These are phyloP conservation scores for Solanum chacoense DNA, from an alignment of 305 asterid genomes.

Conservation along the genomic window DNA sequence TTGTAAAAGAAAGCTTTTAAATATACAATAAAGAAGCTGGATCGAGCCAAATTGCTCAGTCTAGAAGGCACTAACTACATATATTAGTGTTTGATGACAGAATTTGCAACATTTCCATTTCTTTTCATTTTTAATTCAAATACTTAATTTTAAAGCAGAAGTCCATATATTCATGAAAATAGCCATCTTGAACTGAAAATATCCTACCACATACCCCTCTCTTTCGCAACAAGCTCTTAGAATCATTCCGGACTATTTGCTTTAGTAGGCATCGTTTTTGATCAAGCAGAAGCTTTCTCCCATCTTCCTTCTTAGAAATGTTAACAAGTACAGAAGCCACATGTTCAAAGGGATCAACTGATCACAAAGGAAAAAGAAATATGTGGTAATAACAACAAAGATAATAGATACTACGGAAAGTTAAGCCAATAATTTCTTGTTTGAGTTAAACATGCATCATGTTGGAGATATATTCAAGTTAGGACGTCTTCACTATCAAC, in stretches of 20 bases:
- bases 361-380: neutral
- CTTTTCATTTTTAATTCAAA: neutral
- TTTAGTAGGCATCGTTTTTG: constrained; percentile 80
- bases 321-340: constrained; percentile 93
- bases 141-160: neutral
- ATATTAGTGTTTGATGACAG: neutral
- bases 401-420: neutral
- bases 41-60: neutral
- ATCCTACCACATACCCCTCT: constrained; percentile 53
- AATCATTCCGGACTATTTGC: constrained; percentile 86
- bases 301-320: constrained; percentile 72
- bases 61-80: neutral
- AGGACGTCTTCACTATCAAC: neutral
- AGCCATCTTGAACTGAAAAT: neutral
- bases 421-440: neutral
- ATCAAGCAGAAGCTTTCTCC: constrained; percentile 79
- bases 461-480: neutral
- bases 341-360: constrained; percentile 84
- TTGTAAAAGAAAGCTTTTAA: neutral
- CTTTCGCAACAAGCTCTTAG: constrained; percentile 59
- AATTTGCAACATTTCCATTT: neutral
- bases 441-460: neutral
- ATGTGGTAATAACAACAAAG: neutral
- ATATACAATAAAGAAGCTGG: neutral
- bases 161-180: neutral